These are phyloP conservation scores for Thuidium tamariscinum DNA, from an alignment of 225 moss, liverwort and hornwort genomes.

Conservation along the genomic window DNA sequence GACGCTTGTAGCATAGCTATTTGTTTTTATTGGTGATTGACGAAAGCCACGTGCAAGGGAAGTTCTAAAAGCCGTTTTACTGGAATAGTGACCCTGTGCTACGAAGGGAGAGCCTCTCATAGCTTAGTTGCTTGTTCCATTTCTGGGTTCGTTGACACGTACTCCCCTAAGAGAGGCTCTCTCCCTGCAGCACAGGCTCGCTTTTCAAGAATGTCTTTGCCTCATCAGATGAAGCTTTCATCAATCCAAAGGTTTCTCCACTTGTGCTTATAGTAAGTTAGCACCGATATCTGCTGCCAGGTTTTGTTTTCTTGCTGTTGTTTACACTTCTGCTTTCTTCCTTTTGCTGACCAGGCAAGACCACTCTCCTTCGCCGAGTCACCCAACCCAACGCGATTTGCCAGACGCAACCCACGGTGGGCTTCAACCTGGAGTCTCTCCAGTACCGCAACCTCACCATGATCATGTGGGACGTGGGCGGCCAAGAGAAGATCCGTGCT, in stretches of 20 bases:
- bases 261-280: no score
- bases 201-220: no score
- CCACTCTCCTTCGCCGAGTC: slow-evolving; percentile 12
- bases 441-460: background rate
- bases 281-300: background rate
- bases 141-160: background rate
- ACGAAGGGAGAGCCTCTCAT: no score
- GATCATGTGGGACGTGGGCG: slow-evolving; percentile 41
- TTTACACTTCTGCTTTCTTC: background rate
- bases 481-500: slow-evolving; percentile 36
- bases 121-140: no score
- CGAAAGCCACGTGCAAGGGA: no score
- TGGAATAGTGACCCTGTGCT: background rate
- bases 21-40: no score
- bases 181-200: no score
- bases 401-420: slow-evolving; percentile 13
- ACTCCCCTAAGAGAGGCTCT: no score
- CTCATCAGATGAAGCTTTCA: no score
- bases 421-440: slow-evolving; percentile 28
- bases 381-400: background rate
- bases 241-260: no score
- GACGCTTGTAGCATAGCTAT: background rate
- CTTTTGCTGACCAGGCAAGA: slow-evolving; percentile 9
- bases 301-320: background rate
- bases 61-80: background rate